Percentiles rank a stretch among this genome's conserved stretches.
phyloP scores from a whole-genome alignment of 371 early-diverging fungal species.

The Mucor lusitanicus region DNA sequence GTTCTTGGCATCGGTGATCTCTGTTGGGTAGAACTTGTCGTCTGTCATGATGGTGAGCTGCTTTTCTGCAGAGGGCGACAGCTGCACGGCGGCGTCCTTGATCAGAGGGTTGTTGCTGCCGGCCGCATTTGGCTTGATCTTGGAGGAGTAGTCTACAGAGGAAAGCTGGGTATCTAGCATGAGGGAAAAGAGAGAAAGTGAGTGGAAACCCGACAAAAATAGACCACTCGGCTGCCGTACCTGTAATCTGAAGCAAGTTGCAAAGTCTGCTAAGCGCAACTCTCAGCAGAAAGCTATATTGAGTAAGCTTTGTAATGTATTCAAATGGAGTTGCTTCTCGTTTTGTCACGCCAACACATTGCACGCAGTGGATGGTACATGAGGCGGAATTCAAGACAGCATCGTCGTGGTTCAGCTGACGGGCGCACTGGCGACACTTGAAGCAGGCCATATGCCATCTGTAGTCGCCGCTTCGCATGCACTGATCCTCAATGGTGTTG shows the following conservation, averaged over 20 bases:
- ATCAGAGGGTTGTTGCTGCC: neutral
- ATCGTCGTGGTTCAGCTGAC: constrained; percentile 34
- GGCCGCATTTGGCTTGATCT: constrained; percentile 12
- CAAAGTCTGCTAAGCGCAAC: constrained; percentile 87
- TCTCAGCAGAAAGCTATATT: constrained; percentile 86
- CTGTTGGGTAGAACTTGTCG: constrained; percentile 39
- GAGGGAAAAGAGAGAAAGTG: neutral
- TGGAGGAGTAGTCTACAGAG: constrained; percentile 39
- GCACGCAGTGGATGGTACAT: constrained; percentile 51
- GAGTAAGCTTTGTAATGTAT: constrained; percentile 84
- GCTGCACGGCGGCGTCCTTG: constrained; percentile 18
- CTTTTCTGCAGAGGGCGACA: constrained; percentile 21
- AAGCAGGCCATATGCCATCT: constrained; percentile 89
- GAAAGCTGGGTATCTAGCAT: constrained; percentile 40
- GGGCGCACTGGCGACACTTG: constrained; percentile 68
- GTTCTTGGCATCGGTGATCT: constrained; percentile 50
- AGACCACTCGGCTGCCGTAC: constrained; percentile 33
- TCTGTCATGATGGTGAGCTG: constrained; percentile 24
- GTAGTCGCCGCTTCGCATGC: constrained; percentile 65
- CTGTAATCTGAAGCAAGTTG: constrained; percentile 69
- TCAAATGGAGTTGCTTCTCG: constrained; percentile 42
- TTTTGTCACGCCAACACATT: constrained; percentile 31
- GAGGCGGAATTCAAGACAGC: constrained; percentile 49
- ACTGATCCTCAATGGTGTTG: constrained; percentile 85
- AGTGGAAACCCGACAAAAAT: neutral